Base-by-base conservation (phyloP, 768 basidiomycete genomes). In the Chalciporus chontae region DNA sequence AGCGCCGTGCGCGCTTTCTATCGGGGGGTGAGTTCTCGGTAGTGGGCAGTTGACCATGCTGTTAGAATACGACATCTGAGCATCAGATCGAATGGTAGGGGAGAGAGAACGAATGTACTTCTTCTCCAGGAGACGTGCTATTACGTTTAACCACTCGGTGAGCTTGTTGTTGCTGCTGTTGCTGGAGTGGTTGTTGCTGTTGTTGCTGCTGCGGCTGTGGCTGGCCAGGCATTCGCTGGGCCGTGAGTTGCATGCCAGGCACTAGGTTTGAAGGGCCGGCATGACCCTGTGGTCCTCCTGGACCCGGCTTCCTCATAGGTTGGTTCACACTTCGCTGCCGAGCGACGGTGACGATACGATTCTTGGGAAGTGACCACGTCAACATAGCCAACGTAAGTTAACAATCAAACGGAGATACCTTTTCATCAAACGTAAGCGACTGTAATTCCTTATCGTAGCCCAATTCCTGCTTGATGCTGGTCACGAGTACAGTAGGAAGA, bases 41-140 rank as follows among this genome's bases (percentile, higher is more conserved):
- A 39, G 75, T 74, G 18, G 74, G 72, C 38, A 76, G 60, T 40
- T 65, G 70, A 36, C 78, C 79, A 49, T 77, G 77, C 77, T 78
- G 55, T 26, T 7, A 26, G 1, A 5, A 26, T 26, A 39, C 42
- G 19, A 8, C 34, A 44, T 36, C 9, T 29, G 17, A 38, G 14
- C 18, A 45, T 55, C 32, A 54, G 44, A 26, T 26, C 26, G 5
- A 8, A 26, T 26, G 8, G 5, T 26, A 53, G 5, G 47, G 42
- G 2, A 40, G n/a, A 43, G 47, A 36, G 51, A n/a, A 50, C 38
- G 40, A 48, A 55, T 53, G 55, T 55, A 83, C 82, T 59, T 83
- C 83, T 66, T 83, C 83, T 31, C 74, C 77, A 6, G 83, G 83
- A 6, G 82, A 81, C 10, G 79, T 83, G 61, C 80, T 84, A 54